Evolutionary conservation across 176 grass and related monocot species (phyloP).

Genomic region (Puccinellia tenuiflora): DNA sequence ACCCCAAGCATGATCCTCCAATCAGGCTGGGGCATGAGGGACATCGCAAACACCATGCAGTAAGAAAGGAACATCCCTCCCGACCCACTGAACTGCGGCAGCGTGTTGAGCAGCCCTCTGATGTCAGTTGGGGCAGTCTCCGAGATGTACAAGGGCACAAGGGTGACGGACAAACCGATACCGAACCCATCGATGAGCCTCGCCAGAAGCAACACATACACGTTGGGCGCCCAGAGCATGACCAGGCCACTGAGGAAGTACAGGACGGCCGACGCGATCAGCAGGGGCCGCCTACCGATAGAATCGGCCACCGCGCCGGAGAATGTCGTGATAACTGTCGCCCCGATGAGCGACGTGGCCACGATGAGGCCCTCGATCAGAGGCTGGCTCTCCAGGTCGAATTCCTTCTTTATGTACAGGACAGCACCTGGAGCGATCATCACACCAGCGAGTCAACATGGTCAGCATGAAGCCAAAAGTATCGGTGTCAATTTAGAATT

Average conservation of each 20-base stretch:
- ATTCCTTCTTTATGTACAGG: slow-evolving; percentile 91
- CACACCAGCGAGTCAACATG: slow-evolving; percentile 12
- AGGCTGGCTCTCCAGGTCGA: slow-evolving; percentile 66
- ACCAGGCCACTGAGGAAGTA: slow-evolving; percentile 77
- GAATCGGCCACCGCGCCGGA: slow-evolving; percentile 68
- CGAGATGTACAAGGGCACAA: slow-evolving; percentile 90
- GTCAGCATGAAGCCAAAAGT: slow-evolving; percentile 29
- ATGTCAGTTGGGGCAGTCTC: slow-evolving; percentile 95
- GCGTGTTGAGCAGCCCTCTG: slow-evolving; percentile 76
- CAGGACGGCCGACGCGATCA: slow-evolving; percentile 71
- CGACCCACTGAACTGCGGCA: slow-evolving; percentile 88
- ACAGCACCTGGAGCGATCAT: slow-evolving; percentile 56
- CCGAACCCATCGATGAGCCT: slow-evolving; percentile 93
- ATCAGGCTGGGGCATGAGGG: slow-evolving; percentile 58
- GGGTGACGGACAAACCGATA: slow-evolving; percentile 79
- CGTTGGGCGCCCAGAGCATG: slow-evolving; percentile 90
- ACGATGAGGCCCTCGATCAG: slow-evolving; percentile 90
- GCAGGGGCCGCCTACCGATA: slow-evolving; percentile 71
- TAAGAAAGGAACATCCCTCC: slow-evolving; percentile 98
- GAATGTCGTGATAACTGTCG: slow-evolving; percentile 71
- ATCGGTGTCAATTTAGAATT: slow-evolving; percentile 1
- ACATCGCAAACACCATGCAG: slow-evolving; percentile 96
- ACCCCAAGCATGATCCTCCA: slow-evolving; percentile 98
- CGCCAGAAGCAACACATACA: slow-evolving; percentile 74
- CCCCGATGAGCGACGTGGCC: slow-evolving; percentile 88